Percentiles rank a stretch among this genome's conserved stretches.
These are phyloP conservation scores for Arabis hirsuta DNA, from an alignment of 345 rosid genomes.

Conservation along the genomic window DNA sequence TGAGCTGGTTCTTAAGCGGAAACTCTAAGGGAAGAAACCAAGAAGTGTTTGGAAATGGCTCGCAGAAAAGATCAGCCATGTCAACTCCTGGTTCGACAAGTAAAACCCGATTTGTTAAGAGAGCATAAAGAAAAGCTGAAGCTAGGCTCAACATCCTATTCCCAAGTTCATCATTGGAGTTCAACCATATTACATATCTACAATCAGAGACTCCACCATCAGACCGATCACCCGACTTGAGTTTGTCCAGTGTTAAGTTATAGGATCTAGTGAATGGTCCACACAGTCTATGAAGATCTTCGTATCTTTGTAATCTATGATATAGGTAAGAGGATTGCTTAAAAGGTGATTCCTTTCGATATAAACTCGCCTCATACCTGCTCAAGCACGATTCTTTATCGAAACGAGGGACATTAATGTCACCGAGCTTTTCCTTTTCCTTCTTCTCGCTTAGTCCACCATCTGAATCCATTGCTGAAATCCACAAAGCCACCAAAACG, in stretches of 20 bases:
- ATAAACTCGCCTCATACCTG: conserved; percentile 36
- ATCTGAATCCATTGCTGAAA: conserved; percentile 17
- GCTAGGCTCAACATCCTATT: conserved; percentile 46
- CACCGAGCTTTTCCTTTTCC: not conserved
- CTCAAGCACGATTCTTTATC: conserved; percentile 43
- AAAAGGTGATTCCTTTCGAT: conserved; percentile 37
- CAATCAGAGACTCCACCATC: conserved; percentile 32
- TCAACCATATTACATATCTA: conserved; percentile 26
- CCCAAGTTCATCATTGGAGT: conserved; percentile 34
- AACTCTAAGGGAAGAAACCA: conserved; percentile 46
- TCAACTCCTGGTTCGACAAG: conserved; percentile 39
- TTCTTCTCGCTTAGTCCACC: conserved; percentile 18
- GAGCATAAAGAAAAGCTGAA: conserved; percentile 51
- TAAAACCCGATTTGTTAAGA: conserved; percentile 47
- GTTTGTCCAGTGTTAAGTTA: conserved; percentile 33
- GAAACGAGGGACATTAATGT: conserved; percentile 22
- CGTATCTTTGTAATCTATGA: conserved; percentile 40
- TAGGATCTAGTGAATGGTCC: conserved; percentile 41
- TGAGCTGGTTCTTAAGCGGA: conserved; percentile 21
- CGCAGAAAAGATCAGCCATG: conserved; percentile 47
- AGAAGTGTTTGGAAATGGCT: conserved; percentile 45
- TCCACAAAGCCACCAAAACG: not conserved
- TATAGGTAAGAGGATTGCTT: conserved; percentile 39
- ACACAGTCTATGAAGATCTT: conserved; percentile 44
- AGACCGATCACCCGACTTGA: conserved; percentile 27